phyloP scores from a whole-genome alignment of 106 monocot genomes.

The Dendrobium officinale region DNA sequence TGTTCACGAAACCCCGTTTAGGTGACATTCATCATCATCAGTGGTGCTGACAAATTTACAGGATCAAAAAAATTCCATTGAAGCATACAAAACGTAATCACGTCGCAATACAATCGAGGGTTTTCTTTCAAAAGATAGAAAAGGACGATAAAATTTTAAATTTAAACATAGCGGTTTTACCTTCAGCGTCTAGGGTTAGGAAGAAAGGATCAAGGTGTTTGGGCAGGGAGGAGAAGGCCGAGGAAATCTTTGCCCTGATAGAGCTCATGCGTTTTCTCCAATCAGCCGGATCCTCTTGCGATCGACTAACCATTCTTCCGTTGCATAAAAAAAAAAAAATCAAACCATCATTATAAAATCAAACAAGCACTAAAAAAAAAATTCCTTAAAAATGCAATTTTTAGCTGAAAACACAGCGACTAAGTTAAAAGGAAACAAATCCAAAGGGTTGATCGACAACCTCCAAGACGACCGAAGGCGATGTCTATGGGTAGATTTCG shows the following conservation, averaged over 20 bases:
- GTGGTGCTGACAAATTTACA: background rate
- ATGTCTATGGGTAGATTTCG: constrained; percentile 92
- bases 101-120: background rate
- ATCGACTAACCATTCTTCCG: constrained; percentile 92
- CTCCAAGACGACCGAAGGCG: constrained; percentile 86
- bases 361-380: background rate
- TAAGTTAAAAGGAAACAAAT: constrained; percentile 1
- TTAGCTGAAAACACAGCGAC: background rate
- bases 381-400: background rate
- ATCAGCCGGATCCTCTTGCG: constrained; percentile 79
- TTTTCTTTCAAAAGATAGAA: background rate
- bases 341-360: background rate
- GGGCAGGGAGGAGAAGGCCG: constrained; percentile 54
- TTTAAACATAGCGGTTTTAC: constrained; percentile 17
- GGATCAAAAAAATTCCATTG: background rate
- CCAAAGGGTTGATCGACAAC: constrained; percentile 19
- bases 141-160: background rate
- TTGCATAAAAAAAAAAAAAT: background rate
- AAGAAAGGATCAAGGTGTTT: constrained; percentile 66
- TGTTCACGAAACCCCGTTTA: background rate
- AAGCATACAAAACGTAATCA: background rate
- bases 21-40: background rate
- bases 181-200: constrained; percentile 67
- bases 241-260: constrained; percentile 46
- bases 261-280: constrained; percentile 73